Conservation (phyloP, 352 stramenopile species). For the Globisporangium sylvaticum region DNA sequence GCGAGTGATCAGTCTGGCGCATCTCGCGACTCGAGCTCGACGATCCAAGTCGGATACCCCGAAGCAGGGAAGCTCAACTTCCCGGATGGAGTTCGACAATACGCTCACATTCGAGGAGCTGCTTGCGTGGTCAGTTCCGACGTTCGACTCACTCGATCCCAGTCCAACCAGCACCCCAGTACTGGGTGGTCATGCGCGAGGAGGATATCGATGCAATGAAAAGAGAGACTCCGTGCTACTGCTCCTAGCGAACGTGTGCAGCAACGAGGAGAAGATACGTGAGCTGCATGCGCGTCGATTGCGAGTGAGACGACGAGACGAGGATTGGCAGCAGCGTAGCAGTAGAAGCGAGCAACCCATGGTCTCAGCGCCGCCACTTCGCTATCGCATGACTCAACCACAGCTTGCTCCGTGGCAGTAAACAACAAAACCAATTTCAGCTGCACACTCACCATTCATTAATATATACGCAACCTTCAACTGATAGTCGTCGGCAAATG, state of each 20-base stretch:
- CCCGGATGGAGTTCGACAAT: not conserved
- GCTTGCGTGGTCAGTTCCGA: slow-evolving; percentile 1
- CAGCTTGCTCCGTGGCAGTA: not conserved
- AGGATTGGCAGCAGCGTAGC: not conserved
- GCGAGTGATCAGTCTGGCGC: slow-evolving; percentile 23
- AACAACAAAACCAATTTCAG: not conserved
- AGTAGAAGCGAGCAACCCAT: not conserved
- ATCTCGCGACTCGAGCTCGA: not conserved
- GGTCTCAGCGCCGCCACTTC: not conserved
- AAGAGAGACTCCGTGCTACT: slow-evolving; percentile 8
- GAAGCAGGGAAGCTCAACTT: not conserved
- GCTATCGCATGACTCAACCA: not conserved
- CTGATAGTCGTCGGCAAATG: not conserved
- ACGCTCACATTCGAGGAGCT: slow-evolving; percentile 5
- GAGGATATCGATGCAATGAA: not conserved
- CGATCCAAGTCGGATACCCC: not conserved
- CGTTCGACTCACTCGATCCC: not conserved
- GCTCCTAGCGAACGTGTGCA: slow-evolving; percentile 12
- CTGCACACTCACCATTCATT: not conserved
- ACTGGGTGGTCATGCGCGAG: not conserved
- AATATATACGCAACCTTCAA: not conserved
- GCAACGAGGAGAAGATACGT: slow-evolving; percentile 3
- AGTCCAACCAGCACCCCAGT: no score
- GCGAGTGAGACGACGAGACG: not conserved
- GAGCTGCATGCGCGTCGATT: slow-evolving; percentile 3